These are phyloP conservation scores for Physaria fendleri DNA, from an alignment of 345 rosid species.

Conservation along the genomic window DNA sequence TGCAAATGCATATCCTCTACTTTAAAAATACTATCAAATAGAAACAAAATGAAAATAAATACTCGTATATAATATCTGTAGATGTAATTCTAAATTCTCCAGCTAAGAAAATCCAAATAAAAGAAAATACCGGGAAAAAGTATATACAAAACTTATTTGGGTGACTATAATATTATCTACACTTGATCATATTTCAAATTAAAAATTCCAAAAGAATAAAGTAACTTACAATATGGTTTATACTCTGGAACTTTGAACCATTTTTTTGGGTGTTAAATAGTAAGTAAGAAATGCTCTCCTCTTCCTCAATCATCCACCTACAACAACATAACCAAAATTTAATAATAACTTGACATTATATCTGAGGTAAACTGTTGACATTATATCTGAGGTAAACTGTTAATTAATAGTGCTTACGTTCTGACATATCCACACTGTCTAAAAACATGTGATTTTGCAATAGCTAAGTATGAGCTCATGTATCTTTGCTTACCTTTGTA, in stretches of 20 bases:
- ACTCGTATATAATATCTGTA: background rate
- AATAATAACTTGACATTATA: background rate
- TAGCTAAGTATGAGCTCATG: slow-evolving; percentile 1
- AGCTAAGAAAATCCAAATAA: background rate
- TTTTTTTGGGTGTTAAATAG: slow-evolving; percentile 16
- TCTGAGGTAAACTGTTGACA: background rate
- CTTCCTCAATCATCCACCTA: slow-evolving; percentile 11
- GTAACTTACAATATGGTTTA: slow-evolving; percentile 4
- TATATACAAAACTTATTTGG: slow-evolving; percentile 19
- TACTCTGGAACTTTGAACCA: background rate
- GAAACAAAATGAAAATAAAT: background rate
- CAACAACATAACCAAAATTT: background rate
- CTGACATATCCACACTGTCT: background rate
- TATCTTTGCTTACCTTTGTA: slow-evolving; percentile 11
- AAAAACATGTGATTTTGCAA: background rate
- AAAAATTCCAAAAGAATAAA: background rate
- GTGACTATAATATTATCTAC: slow-evolving; percentile 9
- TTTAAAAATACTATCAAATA: background rate
- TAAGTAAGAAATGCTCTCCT: background rate
- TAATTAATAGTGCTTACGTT: background rate
- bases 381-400: background rate
- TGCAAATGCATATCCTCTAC: background rate
- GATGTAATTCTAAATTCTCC: background rate
- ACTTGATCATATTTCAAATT: slow-evolving; percentile 19
- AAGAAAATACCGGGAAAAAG: slow-evolving; percentile 5